Base-by-base conservation (phyloP, 305 asterid genomes). In the Fraxinus xanthoxyloides region DNA sequence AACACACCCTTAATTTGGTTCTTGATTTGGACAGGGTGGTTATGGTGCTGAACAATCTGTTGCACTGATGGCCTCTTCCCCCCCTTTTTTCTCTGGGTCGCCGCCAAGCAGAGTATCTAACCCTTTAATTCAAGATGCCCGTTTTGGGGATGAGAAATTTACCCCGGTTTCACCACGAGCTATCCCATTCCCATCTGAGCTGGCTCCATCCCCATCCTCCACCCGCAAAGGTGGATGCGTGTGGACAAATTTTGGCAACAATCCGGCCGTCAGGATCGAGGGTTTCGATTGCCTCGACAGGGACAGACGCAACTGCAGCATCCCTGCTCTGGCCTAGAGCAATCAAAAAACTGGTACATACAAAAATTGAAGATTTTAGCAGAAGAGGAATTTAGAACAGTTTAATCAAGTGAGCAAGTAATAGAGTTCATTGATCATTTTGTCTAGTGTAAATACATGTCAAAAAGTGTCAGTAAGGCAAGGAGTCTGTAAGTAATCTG, bases 221-320 rank as follows among this genome's bases (percentile, higher is more conserved):
- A 56, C 93, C 88, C 88, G 97, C 21, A 92, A 92, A 85, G 91
- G 93, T 0, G 97, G 98, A 3, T 92, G 95, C 3, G 92, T 89
- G 13, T 80, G 99, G 92, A 91, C 89, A 5, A 95, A 88, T 88
- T 95, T 95, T 88, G 98, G 98, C 36, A 94, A 90, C 91, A 95
- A 92, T 30, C 99, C 99, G 34, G 95, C 96, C 8, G 97, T 94
- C 67, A 85, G 99, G 85, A 77, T 95, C 69, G 98, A 95, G 90
- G 99, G 99, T 51, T 95, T 95, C 15, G 96, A 95, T 76, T 95
- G 99, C 90, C 95, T 93, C 0, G 97, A 95, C 81, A 89, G 97
- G 93, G 99, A 95, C 78, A 87, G 99, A 83, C 94, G 95, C 78
- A 94, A 92, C 80, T 88, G 99, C 90, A 91, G 97, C 90, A 93